A percentile compares a stretch with the other conserved stretches of the same genome.
Conservation (phyloP, 1,139 yeast species). For the Geotrichum klebahnii region DNA sequence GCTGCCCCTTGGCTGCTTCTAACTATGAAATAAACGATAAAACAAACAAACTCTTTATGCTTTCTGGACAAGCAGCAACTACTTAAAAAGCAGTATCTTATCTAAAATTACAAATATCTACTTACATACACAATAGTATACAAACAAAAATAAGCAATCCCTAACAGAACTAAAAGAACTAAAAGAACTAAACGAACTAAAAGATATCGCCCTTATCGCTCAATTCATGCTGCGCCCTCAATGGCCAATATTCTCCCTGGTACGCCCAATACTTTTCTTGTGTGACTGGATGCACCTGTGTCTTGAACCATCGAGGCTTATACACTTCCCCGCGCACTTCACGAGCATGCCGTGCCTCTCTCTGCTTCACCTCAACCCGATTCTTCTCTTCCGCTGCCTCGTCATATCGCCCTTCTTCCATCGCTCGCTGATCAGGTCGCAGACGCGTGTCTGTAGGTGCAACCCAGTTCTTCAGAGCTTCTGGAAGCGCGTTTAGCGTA, state of each 20-base stretch:
- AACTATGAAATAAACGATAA: too few relatives aligned
- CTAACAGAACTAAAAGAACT: not conserved
- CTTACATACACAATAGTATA: too few relatives aligned
- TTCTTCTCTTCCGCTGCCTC: conserved; percentile 81
- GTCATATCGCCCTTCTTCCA: conserved; percentile 96
- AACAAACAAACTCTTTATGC: too few relatives aligned
- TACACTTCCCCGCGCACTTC: conserved; percentile 55
- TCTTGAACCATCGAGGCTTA: conserved; percentile 70
- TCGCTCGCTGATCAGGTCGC: conserved; percentile 95
- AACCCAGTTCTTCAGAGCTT: conserved; percentile 56
- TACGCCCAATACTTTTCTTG: conserved; percentile 74
- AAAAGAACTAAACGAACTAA: conserved; percentile 21
- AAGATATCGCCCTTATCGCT: conserved; percentile 36
- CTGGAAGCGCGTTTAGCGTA: conserved; percentile 70
- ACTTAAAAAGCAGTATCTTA: too few relatives aligned
- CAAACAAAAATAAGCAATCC: too few relatives aligned
- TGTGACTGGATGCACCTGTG: conserved; percentile 71
- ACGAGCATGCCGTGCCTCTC: conserved; percentile 67
- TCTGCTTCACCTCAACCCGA: conserved; percentile 87
- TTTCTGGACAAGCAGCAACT: too few relatives aligned
- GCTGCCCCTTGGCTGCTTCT: too few relatives aligned
- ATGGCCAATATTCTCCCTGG: conserved; percentile 71
- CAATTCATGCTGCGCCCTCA: conserved; percentile 50
- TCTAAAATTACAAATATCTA: too few relatives aligned
- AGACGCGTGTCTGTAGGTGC: conserved; percentile 90